These are phyloP conservation scores for Chrysophaeum taylorii DNA, from an alignment of 352 stramenopile species.

Conservation along the genomic window DNA sequence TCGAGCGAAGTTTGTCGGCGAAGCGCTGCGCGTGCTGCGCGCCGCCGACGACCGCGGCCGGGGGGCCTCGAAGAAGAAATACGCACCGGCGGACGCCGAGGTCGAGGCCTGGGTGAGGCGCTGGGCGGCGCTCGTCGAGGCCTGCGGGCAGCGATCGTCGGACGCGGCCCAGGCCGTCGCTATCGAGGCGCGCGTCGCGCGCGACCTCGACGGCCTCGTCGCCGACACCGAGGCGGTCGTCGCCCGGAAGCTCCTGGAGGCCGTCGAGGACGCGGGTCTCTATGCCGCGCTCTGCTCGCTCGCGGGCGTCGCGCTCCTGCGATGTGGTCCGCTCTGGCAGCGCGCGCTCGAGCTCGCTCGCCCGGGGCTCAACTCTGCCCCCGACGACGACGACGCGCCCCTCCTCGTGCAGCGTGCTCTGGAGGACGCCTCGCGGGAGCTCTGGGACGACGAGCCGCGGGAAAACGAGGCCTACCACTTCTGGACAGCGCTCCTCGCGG, in stretches of 20 bases:
- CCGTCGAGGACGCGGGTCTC: background rate
- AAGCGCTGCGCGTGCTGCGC: background rate
- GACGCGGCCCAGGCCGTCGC: background rate
- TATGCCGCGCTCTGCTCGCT: background rate
- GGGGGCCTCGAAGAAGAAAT: background rate
- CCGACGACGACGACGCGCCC: background rate
- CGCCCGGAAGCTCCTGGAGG: background rate
- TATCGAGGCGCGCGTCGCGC: background rate
- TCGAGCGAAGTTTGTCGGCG: background rate
- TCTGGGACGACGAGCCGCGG: background rate
- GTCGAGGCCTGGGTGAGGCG: background rate
- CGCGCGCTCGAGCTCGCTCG: conserved; percentile 5
- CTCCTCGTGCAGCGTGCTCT: background rate
- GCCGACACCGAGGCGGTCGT: background rate
- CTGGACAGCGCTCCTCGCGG: too few species aligned
- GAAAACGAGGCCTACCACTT: too few species aligned
- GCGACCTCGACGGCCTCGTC: background rate
- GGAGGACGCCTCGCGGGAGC: background rate
- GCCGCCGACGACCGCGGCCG: background rate
- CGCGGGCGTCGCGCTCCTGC: conserved; percentile 1
- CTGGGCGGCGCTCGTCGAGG: background rate
- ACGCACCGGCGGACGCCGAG: background rate
- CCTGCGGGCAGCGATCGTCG: background rate
- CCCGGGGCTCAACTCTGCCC: background rate
- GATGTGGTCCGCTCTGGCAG: conserved; percentile 4